phyloP scores from a whole-genome alignment of 164 flowering plant species.

The Sextonia rubra region DNA sequence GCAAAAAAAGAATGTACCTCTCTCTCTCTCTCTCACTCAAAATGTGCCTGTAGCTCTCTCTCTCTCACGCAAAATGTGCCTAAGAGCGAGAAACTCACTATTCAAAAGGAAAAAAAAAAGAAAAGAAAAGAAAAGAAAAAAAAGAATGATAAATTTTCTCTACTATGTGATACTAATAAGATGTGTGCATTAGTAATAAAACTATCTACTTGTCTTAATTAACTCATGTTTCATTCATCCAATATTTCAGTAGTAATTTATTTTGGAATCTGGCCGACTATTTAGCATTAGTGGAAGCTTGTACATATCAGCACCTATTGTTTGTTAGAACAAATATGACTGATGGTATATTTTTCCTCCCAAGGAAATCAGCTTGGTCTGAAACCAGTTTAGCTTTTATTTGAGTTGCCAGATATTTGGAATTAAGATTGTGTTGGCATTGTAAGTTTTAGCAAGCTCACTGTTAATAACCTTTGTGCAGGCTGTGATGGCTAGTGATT shows the following conservation, averaged over 20 bases:
- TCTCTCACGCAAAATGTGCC: too few relatives aligned
- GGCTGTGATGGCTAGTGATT: conserved; percentile 99
- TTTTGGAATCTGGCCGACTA: neutral
- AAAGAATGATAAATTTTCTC: too few relatives aligned
- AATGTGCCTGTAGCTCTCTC: too few relatives aligned
- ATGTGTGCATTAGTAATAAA: too few relatives aligned
- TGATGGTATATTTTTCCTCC: neutral
- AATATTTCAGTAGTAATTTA: neutral
- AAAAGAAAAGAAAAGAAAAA: too few relatives aligned
- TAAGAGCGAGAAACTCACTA: too few relatives aligned
- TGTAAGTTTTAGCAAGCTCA: conserved; percentile 7
- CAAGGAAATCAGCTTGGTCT: neutral
- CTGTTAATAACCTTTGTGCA: conserved; percentile 32
- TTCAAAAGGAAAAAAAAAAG: too few relatives aligned
- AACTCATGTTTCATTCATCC: neutral
- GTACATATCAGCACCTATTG: neutral
- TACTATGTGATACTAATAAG: too few relatives aligned
- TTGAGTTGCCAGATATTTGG: neutral
- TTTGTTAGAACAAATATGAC: neutral
- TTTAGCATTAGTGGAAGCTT: neutral
- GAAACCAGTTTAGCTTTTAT: neutral
- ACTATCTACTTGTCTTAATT: neutral
- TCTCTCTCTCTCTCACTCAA: too few relatives aligned
- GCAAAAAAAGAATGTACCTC: too few relatives aligned
- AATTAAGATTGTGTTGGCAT: too few relatives aligned